phyloP scores from a whole-genome alignment of 1,284 basidiomycete genomes.

The Cryptococcus sp. region DNA sequence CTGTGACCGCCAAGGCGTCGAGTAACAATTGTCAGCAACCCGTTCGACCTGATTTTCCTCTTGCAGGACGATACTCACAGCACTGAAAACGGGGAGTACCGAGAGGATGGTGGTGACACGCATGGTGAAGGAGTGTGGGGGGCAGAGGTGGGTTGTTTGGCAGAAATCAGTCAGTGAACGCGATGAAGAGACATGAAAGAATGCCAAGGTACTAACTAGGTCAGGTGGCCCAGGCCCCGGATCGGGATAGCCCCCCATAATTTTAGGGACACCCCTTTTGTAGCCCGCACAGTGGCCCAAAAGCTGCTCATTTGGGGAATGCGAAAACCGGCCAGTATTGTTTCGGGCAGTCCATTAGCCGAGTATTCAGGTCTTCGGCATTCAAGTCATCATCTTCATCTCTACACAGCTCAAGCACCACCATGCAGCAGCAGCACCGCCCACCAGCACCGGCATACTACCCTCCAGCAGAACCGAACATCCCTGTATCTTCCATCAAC shows the following conservation, averaged over 20 bases:
- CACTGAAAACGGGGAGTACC: slow-evolving; percentile 4
- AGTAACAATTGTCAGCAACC: background rate
- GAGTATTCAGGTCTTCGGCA: background rate
- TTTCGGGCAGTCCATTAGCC: background rate
- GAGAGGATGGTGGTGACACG: slow-evolving; percentile 12
- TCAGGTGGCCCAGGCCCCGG: too few species aligned
- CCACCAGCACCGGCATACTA: slow-evolving; percentile 4
- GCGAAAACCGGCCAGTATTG: background rate
- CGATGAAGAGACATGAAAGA: background rate
- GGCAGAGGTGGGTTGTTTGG: background rate
- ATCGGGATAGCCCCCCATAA: too few species aligned
- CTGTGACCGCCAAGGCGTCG: too few species aligned
- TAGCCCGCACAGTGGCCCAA: background rate
- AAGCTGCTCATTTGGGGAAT: background rate
- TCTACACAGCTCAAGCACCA: background rate
- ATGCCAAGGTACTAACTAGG: too few species aligned
- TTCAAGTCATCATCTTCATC: background rate
- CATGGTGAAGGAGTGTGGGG: slow-evolving; percentile 8
- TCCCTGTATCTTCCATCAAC: slow-evolving; percentile 32
- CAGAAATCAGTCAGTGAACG: background rate
- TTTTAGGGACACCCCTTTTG: background rate
- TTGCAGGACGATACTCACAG: slow-evolving; percentile 1
- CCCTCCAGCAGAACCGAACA: slow-evolving; percentile 26
- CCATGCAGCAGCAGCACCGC: background rate
- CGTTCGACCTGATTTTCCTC: background rate